Evolutionary conservation across 768 basidiomycete species (phyloP).

Genomic region (Coprinopsis strossmayeri): DNA sequence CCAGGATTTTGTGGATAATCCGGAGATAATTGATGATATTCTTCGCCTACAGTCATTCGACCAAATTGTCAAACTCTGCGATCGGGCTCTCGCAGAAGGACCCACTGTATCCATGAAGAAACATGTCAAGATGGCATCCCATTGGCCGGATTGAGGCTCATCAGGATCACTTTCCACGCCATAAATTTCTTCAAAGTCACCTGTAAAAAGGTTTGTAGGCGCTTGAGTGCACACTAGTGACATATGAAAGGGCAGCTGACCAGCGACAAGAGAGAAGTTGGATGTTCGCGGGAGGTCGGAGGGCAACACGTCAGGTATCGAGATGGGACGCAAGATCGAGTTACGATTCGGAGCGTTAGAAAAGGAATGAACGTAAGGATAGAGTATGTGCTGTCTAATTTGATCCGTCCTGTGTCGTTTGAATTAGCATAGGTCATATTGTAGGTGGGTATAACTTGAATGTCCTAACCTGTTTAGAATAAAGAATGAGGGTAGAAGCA

Average conservation of each 20-base stretch:
- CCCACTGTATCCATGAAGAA: conserved; percentile 95
- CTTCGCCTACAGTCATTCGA: conserved; percentile 52
- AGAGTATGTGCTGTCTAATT: conserved; percentile 66
- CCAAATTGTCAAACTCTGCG: neutral
- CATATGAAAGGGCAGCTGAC: conserved; percentile 28
- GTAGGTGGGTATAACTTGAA: no score
- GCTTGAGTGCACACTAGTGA: neutral
- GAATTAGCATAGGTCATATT: no score
- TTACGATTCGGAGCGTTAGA: conserved; percentile 64
- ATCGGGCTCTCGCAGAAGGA: conserved; percentile 3
- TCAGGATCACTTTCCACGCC: conserved; percentile 46
- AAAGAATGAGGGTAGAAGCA: conserved; percentile 86
- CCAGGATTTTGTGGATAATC: conserved; percentile 78
- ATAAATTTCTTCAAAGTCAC: conserved; percentile 93
- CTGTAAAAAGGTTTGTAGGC: conserved; percentile 25
- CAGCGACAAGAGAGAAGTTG: conserved; percentile 83
- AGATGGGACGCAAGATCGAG: conserved; percentile 59
- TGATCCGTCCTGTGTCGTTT: conserved; percentile 56
- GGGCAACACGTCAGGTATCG: conserved; percentile 81
- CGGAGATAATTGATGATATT: conserved; percentile 88
- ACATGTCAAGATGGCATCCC: conserved; percentile 89
- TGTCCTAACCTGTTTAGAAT: conserved; percentile 89
- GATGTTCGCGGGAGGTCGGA: conserved; percentile 57
- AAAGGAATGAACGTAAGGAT: conserved; percentile 90
- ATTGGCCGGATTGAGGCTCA: conserved; percentile 69